phyloP scores from a whole-genome alignment of 202 grass and related monocot genomes.

The Zoysia matrella region DNA sequence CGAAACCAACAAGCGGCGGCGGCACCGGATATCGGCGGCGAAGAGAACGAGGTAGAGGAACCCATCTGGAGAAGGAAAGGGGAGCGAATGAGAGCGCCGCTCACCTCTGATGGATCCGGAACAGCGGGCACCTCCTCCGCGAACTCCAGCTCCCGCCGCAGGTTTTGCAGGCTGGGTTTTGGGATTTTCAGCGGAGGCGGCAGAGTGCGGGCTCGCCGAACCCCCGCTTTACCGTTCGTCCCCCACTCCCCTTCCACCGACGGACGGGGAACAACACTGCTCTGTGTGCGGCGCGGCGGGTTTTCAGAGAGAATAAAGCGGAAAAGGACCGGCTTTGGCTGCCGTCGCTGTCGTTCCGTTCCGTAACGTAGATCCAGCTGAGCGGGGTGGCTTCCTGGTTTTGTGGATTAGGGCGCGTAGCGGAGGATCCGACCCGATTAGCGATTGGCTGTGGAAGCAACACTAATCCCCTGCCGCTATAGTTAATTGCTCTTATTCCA shows the following conservation, averaged over 20 bases:
- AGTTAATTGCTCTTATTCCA: not conserved
- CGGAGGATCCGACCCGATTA: not conserved
- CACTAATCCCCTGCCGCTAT: not conserved
- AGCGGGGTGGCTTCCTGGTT: not conserved
- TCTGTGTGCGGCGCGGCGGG: not conserved
- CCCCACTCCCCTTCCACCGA: constrained; percentile 34
- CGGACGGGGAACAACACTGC: not conserved
- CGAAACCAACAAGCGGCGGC: not conserved
- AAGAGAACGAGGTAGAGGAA: not conserved
- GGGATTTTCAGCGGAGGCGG: constrained; percentile 7
- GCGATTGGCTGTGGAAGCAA: not conserved
- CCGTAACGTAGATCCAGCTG: not conserved
- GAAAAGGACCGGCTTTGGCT: not conserved
- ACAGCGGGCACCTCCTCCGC: not conserved
- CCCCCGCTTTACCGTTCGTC: constrained; percentile 23
- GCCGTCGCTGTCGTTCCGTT: not conserved
- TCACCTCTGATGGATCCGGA: constrained; percentile 33
- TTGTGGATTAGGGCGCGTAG: not conserved
- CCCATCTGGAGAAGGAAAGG: not conserved
- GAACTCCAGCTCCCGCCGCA: constrained; percentile 1
- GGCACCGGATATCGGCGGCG: not conserved
- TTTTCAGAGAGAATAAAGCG: constrained; percentile 18
- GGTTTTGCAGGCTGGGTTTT: constrained; percentile 15
- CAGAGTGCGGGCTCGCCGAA: constrained; percentile 33
- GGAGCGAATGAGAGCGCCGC: not conserved